Base-by-base conservation (phyloP, 2,329 filamentous ascomycete species). In the Fusarium liriodendri region DNA sequence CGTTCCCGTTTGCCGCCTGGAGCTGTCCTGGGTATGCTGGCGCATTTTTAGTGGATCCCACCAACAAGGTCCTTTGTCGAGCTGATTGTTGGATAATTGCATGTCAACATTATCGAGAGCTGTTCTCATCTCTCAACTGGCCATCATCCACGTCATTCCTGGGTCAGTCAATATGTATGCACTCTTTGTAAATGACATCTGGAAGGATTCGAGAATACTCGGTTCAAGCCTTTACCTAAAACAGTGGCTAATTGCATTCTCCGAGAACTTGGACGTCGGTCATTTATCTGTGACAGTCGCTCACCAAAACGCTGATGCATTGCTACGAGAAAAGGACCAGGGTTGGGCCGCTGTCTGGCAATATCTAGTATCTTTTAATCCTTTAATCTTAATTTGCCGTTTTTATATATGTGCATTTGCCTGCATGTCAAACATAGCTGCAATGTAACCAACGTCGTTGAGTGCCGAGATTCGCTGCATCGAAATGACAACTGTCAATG, bases 71-170 rank as follows among this genome's bases (percentile, higher is more conserved):
- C 29, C 29, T 32, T 32, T 32, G 29, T 32, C 29, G 29, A 32
- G 29, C 29, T 32, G 10, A 10, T 32, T 32, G 29, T 32, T 32
- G 29, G 29, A 32, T 32, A 32, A 32, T 32, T 32, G 29, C 29
- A 32, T 32, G 29, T 32, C 29, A 10, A 32, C 29, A 10, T 32
- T 32, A 42, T 11, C n/a, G 47, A 29, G 42, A 45, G 40, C 40
- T 45, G 40, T 45, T 45, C 45, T 50, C 45, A 50, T 27, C 55
- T 47, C 29, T 52, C 29, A 32, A 59, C 64, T 33, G 42, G 52
- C 54, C 37, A 42, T 37, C 40, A 35, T 45, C 38, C 60, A 71
- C 45, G 71, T 65, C 60, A 71, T 74, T 69, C n/a, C 59, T 69
- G n/a, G 45, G 22, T 40, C 37, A 45, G 52, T 59, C 40, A 61